Base-by-base conservation (phyloP, 192 early-diverging fungal species). In the Funneliformis geosporum region DNA sequence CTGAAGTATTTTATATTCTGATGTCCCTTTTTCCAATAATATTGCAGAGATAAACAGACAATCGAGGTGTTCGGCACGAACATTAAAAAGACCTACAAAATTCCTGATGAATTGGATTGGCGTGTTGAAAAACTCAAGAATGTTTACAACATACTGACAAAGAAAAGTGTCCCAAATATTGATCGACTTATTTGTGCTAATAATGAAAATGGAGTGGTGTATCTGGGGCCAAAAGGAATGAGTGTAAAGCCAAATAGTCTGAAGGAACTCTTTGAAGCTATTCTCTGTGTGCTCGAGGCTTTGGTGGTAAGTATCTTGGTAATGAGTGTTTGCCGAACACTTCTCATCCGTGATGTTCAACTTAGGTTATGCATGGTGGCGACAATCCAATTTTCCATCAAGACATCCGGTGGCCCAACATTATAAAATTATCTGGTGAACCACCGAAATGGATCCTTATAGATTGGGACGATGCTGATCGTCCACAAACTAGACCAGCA, bases 161-260 rank as follows among this genome's bases (percentile, higher is more conserved):
- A 38, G 16, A 28, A 68, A 38, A 18, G 25, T 28, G 66, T 68
- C 11, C 66, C 66, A 68, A 68, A 68, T 68, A 5, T 68, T 68
- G 66, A 68, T 68, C 12, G 25, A n/a, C 66, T 68, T 25, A 68
- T 68, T 38, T 28, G 16, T 68, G 16, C 66, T 25, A 18, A 60
- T 60, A 60, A 12, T 18, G 59, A 60, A 18, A 60, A 60, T 60
- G 59, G 14, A 60, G 66, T 68, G n/a, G 66, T 38, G 25, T 68
- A 68, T 68, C 66, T 68, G 10, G 66, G 23, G 33, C 66, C 66
- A 28, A 68, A 68, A 68, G 66, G 66, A n/a, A 68, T 68, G 28
- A 68, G 66, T 38, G 33, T 38, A 12, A 28, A 68, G 23, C 66
- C 28, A 25, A 25, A 28, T n/a, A 68, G 10, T 28, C 23, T 2